Conservation (phyloP, 1,139 yeast genomes). For the Geotrichum cucujoidarum region DNA sequence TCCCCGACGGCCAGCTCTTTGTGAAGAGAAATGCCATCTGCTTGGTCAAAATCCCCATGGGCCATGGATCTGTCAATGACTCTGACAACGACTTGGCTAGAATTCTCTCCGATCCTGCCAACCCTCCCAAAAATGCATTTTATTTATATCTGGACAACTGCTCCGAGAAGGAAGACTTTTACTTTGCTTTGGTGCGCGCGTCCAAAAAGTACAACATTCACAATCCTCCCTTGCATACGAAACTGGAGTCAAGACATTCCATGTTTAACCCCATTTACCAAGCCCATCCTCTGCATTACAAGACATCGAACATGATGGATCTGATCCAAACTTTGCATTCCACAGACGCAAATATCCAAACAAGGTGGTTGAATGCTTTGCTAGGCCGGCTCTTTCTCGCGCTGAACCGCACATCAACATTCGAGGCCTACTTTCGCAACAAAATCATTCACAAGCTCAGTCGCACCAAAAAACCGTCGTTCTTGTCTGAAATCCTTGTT, state of each 20-base stretch:
- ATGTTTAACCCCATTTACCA: slow-evolving; percentile 44
- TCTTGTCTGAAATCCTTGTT: slow-evolving; percentile 75
- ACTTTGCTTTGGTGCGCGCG: slow-evolving; percentile 74
- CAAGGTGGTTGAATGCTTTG: slow-evolving; percentile 87
- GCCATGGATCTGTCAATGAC: slow-evolving; percentile 12
- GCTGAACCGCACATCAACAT: slow-evolving; percentile 61
- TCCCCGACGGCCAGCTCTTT: slow-evolving; percentile 70
- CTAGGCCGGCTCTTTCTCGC: slow-evolving; percentile 77
- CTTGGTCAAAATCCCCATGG: slow-evolving; percentile 35
- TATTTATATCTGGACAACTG: slow-evolving; percentile 74
- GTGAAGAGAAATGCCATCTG: slow-evolving; percentile 77
- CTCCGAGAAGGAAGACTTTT: slow-evolving; percentile 87
- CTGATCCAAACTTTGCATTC: slow-evolving; percentile 74
- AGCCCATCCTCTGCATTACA: slow-evolving; percentile 71
- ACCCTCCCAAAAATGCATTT: slow-evolving; percentile 54
- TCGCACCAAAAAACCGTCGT: slow-evolving; percentile 80
- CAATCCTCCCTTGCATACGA: slow-evolving; percentile 11
- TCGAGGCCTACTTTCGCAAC: slow-evolving; percentile 52
- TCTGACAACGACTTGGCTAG: slow-evolving; percentile 17
- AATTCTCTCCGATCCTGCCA: slow-evolving; percentile 24
- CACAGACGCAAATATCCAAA: slow-evolving; percentile 74
- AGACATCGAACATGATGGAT: slow-evolving; percentile 64
- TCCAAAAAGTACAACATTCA: slow-evolving; percentile 42
- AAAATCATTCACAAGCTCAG: slow-evolving; percentile 67
- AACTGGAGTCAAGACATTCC: slow-evolving; percentile 19